These are phyloP conservation scores for Neurospora tetrasperma DNA, from an alignment of 495 filamentous ascomycete genomes.

Conservation along the genomic window DNA sequence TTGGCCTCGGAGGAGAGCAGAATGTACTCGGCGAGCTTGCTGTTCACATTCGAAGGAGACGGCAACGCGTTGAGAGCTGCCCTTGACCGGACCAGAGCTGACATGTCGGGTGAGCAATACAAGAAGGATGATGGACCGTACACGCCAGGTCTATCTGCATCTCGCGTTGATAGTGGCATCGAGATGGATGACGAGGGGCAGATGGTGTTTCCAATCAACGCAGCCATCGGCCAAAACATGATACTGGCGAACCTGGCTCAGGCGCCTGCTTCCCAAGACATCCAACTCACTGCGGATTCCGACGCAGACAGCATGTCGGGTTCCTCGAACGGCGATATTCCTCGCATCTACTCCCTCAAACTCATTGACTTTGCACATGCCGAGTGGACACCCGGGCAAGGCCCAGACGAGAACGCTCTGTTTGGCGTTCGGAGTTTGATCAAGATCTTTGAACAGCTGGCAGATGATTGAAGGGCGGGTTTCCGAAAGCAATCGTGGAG, in stretches of 20 bases:
- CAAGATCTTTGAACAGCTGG: conserved; percentile 57
- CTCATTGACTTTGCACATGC: conserved; percentile 98
- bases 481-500: neutral
- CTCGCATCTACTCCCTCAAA: conserved; percentile 70
- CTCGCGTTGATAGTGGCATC: conserved; percentile 36
- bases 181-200: conserved; percentile 30
- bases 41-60: conserved; percentile 92
- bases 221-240: neutral
- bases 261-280: conserved; percentile 1
- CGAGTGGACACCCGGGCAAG: conserved; percentile 70
- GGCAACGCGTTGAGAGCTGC: conserved; percentile 53
- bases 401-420: conserved; percentile 79
- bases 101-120: conserved; percentile 13
- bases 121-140: neutral
- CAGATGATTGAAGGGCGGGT: neutral
- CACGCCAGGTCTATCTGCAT: conserved; percentile 6
- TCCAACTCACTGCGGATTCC: neutral
- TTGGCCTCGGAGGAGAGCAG: conserved; percentile 72
- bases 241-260: neutral
- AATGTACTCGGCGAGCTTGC: conserved; percentile 86
- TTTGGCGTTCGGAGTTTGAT: conserved; percentile 63
- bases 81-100: conserved; percentile 49
- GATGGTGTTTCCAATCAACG: conserved; percentile 7
- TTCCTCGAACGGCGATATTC: conserved; percentile 23
- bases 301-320: conserved; percentile 39